These are phyloP conservation scores for Apophysomyces sp. DNA, from an alignment of 371 early-diverging fungal species.

Conservation along the genomic window DNA sequence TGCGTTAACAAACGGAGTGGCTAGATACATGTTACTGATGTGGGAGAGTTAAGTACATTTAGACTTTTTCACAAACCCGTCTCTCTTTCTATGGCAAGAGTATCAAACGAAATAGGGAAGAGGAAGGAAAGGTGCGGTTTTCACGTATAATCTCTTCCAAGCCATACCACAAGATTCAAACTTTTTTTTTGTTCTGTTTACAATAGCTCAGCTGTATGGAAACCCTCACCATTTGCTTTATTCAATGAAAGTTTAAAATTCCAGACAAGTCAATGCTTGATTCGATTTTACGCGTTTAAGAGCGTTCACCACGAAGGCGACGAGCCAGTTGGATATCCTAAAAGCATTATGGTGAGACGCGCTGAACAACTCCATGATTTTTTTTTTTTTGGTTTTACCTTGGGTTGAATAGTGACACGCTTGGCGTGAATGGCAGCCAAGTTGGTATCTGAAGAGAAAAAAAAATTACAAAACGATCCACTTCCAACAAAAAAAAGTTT, in stretches of 20 bases:
- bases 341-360: background rate
- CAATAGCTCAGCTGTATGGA: background rate
- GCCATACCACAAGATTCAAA: no score
- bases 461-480: background rate
- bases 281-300: constrained; percentile 17
- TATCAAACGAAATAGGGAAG: no score
- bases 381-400: constrained; percentile 38
- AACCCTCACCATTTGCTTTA: background rate
- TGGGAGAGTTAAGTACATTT: no score
- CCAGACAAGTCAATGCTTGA: background rate
- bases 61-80: no score
- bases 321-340: constrained; percentile 91
- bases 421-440: constrained; percentile 99
- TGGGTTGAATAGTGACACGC: constrained; percentile 99
- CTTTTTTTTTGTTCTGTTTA: background rate
- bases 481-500: background rate
- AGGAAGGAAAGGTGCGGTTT: no score
- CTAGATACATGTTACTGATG: no score
- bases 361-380: background rate
- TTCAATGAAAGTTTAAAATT: background rate
- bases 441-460: constrained; percentile 76
- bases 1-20: no score
- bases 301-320: constrained; percentile 66
- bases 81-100: no score
- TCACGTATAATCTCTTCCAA: no score